Evolutionary conservation across 495 filamentous ascomycete species (phyloP).

Genomic region (Lepraria neglecta): DNA sequence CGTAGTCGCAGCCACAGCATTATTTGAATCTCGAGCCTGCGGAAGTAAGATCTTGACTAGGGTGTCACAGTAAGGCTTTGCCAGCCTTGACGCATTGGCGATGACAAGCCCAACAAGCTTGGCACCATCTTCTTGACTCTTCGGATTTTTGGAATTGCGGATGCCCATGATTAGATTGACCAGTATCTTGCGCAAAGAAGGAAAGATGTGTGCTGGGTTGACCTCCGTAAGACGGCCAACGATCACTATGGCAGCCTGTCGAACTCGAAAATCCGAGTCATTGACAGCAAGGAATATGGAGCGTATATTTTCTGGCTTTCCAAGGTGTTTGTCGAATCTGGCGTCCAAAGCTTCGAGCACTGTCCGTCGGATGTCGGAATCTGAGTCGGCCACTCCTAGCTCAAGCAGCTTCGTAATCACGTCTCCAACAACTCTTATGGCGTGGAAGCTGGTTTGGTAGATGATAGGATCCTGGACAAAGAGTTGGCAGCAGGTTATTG

Average conservation of each 20-base stretch:
- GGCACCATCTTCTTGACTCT: conserved; percentile 92
- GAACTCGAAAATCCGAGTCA: conserved; percentile 83
- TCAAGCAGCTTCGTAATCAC: conserved; percentile 95
- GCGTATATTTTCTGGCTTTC: conserved; percentile 91
- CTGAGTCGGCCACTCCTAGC: conserved; percentile 85
- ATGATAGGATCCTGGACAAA: conserved; percentile 96
- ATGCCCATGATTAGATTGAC: conserved; percentile 95
- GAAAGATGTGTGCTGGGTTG: conserved; percentile 96
- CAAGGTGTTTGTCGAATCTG: conserved; percentile 90
- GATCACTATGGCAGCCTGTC: conserved; percentile 91
- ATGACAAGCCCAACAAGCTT: conserved; percentile 88
- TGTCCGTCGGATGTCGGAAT: conserved; percentile 78
- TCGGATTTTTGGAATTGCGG: conserved; percentile 86
- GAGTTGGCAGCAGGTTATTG: conserved; percentile 94
- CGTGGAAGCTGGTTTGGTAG: conserved; percentile 93
- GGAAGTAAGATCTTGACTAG: conserved; percentile 87
- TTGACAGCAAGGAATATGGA: conserved; percentile 95
- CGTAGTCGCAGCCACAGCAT: conserved; percentile 86
- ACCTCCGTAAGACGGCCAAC: conserved; percentile 85
- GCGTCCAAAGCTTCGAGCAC: conserved; percentile 84
- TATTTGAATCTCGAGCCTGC: conserved; percentile 74
- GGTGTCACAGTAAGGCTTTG: conserved; percentile 91
- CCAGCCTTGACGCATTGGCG: conserved; percentile 79
- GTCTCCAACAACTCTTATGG: conserved; percentile 91
- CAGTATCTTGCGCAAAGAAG: conserved; percentile 83